Evolutionary conservation across 352 stramenopile species (phyloP), one percentile per base, ranked within the genome.

Genomic region (Globisporangium irregulare): DNA sequence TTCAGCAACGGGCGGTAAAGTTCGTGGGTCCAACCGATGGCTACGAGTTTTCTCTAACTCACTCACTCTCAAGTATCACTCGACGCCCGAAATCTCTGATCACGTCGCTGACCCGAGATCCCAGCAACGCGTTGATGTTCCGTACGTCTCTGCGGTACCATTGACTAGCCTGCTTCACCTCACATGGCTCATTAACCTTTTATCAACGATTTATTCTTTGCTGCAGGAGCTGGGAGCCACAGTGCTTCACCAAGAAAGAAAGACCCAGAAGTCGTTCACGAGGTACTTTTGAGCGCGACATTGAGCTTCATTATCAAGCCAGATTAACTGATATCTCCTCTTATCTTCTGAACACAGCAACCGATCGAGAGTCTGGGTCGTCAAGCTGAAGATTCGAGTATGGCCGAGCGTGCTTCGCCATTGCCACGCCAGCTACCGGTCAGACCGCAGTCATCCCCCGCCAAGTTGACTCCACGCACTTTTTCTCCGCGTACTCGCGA

Each of bases 401-500:
- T 41, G 25, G 1, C 9, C 29, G 48, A 38, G 24, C 20, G n/a
- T 22, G 9, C 7, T 7, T 36, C 56, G 24, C 3, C 32, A 41
- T 18, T 4, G 4, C 12, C 4, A 12, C 48, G 38, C 6, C 68
- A 66, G 4, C 66, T 68, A 6, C 81, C 81, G 20, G 64, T 67
- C 36, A 69, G 81, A 46, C 81, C 81, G 9, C 81, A 87, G 56
- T 89, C 81, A 4, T 89, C 79, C 20, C 79, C 81, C 9, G 78
- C 73, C 62, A 72, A 69, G 2, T 38, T 66, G 2, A 22, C 36
- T 5, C 67, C 70, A 20, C 73, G 75, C 32, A 71, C 71, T 2
- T 68, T 70, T 50, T 75, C 70, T 3, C 70, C 73, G 3, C 73
- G 73, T 22, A 20, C 4, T 24, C 60, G 60, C 4, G 60, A 66